A percentile compares a stretch with the other conserved stretches of the same genome.
phyloP scores from a whole-genome alignment of 1,284 basidiomycete species.

The Pisolithus thermaeus region DNA sequence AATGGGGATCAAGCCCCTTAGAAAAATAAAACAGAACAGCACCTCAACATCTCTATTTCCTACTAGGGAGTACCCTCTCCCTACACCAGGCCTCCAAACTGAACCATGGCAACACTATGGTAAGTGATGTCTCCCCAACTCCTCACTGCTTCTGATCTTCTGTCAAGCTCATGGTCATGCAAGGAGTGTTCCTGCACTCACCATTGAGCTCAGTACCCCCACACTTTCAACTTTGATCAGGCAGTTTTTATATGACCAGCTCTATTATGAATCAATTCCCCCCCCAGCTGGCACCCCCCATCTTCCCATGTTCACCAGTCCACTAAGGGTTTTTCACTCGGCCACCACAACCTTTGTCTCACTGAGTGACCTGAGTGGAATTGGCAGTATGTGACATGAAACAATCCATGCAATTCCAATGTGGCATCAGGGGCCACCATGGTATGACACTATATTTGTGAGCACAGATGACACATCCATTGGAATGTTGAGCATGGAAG shows the following conservation, averaged over 20 bases:
- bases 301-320: not conserved
- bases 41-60: too few relatives aligned
- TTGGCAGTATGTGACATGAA: slow-evolving; percentile 23
- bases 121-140: too few relatives aligned
- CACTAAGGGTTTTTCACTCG: slow-evolving; percentile 22
- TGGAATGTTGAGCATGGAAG: slow-evolving; percentile 8
- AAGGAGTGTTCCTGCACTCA: slow-evolving; percentile 1
- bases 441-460: slow-evolving; percentile 2
- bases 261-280: slow-evolving; percentile 5
- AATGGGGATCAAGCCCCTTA: too few relatives aligned
- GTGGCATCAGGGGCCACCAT: slow-evolving; percentile 9
- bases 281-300: not conserved
- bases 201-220: slow-evolving; percentile 7
- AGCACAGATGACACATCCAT: not conserved
- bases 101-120: too few relatives aligned
- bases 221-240: slow-evolving; percentile 14
- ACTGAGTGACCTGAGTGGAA: slow-evolving; percentile 26
- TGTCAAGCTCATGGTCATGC: not conserved
- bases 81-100: too few relatives aligned
- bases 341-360: slow-evolving; percentile 24
- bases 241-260: slow-evolving; percentile 21
- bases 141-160: too few relatives aligned
- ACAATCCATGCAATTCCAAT: slow-evolving; percentile 15
- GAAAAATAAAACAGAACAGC: too few relatives aligned
- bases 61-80: too few relatives aligned